These are phyloP conservation scores for Sutorius australiensis DNA, from an alignment of 768 basidiomycete species.

Conservation along the genomic window DNA sequence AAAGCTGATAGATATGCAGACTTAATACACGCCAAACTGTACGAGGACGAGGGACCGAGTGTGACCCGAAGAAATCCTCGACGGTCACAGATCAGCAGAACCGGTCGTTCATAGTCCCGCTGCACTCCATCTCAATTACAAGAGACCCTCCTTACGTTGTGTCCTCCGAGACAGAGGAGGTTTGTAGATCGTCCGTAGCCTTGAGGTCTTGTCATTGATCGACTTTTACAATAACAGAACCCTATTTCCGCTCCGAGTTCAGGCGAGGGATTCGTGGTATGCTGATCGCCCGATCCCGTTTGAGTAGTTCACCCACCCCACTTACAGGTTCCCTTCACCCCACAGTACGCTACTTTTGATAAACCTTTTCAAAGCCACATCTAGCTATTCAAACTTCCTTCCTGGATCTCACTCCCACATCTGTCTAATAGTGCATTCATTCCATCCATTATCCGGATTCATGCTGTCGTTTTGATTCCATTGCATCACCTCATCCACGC, in stretches of 20 bases:
- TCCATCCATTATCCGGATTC: not conserved
- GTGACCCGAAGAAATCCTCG: constrained; percentile 23
- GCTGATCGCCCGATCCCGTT: not conserved
- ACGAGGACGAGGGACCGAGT: constrained; percentile 54
- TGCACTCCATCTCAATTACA: not conserved
- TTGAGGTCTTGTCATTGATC: not conserved
- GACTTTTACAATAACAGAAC: constrained; percentile 2
- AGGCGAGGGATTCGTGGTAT: constrained; percentile 7
- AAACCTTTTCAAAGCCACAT: not conserved
- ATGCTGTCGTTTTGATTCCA: constrained; percentile 1
- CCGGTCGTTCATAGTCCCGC: not conserved
- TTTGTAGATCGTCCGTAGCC: not conserved
- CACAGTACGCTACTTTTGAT: constrained; percentile 12
- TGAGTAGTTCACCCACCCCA: not conserved
- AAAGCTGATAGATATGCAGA: constrained; percentile 31
- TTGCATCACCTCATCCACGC: not conserved
- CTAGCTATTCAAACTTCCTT: not conserved
- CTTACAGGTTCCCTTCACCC: not conserved
- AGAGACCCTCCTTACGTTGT: not conserved
- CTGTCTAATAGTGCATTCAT: not conserved
- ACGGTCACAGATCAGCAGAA: constrained; percentile 13
- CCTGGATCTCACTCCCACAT: not conserved
- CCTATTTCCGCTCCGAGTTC: not conserved
- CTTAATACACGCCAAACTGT: constrained; percentile 58
- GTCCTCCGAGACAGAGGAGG: not conserved